A percentile compares a stretch with the other conserved stretches of the same genome.
Evolutionary conservation across 192 early-diverging fungal species (phyloP).

Genomic region (Coemansia biformis): DNA sequence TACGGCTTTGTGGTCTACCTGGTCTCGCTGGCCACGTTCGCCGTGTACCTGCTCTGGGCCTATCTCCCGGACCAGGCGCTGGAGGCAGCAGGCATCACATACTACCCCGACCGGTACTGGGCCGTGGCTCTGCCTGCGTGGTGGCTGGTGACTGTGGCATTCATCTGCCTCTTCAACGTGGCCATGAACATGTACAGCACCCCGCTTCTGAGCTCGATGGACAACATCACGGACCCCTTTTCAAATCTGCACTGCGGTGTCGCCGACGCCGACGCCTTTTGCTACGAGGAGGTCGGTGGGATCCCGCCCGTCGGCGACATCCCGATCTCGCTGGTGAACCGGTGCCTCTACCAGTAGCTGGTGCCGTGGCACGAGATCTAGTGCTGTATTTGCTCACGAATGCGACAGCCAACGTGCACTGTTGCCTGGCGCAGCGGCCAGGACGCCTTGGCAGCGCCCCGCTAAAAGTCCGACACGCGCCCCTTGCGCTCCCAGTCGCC

Average conservation of each 20-base stretch:
- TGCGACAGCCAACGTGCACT: no score
- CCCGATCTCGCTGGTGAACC: conserved; percentile 65
- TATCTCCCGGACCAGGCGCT: conserved; percentile 74
- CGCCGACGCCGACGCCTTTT: conserved; percentile 14
- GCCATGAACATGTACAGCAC: conserved; percentile 77
- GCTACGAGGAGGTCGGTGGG: conserved; percentile 36
- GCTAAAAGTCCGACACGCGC: conserved; percentile 66
- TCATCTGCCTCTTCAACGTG: conserved; percentile 69
- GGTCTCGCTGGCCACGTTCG: conserved; percentile 67
- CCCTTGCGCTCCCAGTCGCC: conserved; percentile 81
- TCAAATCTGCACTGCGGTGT: conserved; percentile 20
- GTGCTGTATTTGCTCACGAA: no score
- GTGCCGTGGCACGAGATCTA: no score
- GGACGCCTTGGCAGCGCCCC: no score
- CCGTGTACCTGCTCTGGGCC: conserved; percentile 77
- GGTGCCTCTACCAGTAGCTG: conserved; percentile 58
- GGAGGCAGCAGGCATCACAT: conserved; percentile 67
- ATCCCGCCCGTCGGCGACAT: conserved; percentile 44
- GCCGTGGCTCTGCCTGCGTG: conserved; percentile 76
- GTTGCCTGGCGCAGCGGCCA: no score
- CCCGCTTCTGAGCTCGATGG: conserved; percentile 62
- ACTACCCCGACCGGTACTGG: conserved; percentile 85
- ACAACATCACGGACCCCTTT: conserved; percentile 66
- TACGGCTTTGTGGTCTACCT: conserved; percentile 87
- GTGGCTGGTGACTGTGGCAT: conserved; percentile 66